phyloP scores from a whole-genome alignment of 2,329 filamentous ascomycete species.

The Didymosphaeria variabile region DNA sequence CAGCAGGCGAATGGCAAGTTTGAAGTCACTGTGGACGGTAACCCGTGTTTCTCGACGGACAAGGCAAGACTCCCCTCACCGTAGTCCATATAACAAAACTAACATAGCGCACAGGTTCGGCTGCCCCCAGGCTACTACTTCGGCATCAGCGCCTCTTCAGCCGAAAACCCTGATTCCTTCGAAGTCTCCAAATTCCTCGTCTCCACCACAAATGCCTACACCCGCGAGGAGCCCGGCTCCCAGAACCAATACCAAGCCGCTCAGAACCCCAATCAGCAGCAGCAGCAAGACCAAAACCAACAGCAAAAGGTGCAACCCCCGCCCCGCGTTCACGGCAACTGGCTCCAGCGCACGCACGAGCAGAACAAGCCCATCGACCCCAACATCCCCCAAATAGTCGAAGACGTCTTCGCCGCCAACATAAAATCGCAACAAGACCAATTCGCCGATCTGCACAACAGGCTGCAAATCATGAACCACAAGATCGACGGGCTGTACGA shows the following conservation, averaged over 20 bases:
- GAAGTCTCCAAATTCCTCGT: constrained; percentile 89
- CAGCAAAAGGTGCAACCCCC: constrained; percentile 28
- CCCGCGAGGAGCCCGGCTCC: constrained; percentile 44
- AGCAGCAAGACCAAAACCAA: constrained; percentile 35
- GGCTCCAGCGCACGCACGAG: constrained; percentile 31
- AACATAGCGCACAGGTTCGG: constrained; percentile 62
- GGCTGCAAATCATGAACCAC: constrained; percentile 77
- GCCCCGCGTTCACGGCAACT: constrained; percentile 17
- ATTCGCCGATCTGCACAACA: constrained; percentile 85
- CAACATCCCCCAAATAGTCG: constrained; percentile 50
- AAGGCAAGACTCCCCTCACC: constrained; percentile 54
- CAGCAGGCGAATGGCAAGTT: constrained; percentile 72
- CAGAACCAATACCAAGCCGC: constrained; percentile 45
- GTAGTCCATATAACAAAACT: constrained; percentile 3
- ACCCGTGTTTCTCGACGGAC: constrained; percentile 82
- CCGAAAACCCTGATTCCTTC: constrained; percentile 92
- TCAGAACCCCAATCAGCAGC: constrained; percentile 22
- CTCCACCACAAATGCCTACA: constrained; percentile 59
- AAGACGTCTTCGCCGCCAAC: constrained; percentile 54
- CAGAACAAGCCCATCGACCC: constrained; percentile 36
- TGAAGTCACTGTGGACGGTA: constrained; percentile 81
- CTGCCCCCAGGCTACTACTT: constrained; percentile 85
- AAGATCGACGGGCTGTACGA: constrained; percentile 71
- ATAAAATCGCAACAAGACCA: constrained; percentile 64
- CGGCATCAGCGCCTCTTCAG: constrained; percentile 86